Percentiles rank a stretch among this genome's conserved stretches.
Evolutionary conservation across 441 rosid species (phyloP).

Genomic region (Gossypium gossypioides): DNA sequence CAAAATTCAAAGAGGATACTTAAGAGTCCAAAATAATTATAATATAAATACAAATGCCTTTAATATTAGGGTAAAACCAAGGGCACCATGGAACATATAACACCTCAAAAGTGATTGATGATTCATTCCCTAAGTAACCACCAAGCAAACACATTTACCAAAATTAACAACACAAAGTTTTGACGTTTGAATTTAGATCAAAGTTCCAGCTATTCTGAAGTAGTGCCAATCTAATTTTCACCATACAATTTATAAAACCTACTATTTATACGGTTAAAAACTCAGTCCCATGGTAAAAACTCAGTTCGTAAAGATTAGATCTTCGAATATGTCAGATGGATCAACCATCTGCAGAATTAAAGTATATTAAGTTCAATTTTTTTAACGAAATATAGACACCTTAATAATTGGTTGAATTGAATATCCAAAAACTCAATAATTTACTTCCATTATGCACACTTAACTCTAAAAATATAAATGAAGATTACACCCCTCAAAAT

Average conservation of each 20-base stretch:
- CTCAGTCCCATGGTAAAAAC: background rate
- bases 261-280: background rate
- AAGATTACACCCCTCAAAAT: background rate
- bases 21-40: background rate
- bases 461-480: background rate
- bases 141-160: background rate
- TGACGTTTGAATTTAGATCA: background rate
- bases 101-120: background rate
- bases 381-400: background rate
- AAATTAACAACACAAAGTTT: background rate
- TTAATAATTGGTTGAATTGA: background rate
- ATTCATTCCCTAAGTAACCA: background rate
- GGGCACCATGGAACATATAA: background rate
- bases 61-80: background rate
- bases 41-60: background rate
- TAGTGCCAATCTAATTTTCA: background rate
- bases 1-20: slow-evolving; percentile 11
- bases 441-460: background rate
- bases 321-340: background rate
- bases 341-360: background rate
- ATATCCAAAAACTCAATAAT: background rate
- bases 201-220: background rate
- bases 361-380: background rate
- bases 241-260: background rate
- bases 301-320: background rate